Conservation (phyloP, 2,329 filamentous ascomycete species). For the Aspergillus costaricaensis region DNA sequence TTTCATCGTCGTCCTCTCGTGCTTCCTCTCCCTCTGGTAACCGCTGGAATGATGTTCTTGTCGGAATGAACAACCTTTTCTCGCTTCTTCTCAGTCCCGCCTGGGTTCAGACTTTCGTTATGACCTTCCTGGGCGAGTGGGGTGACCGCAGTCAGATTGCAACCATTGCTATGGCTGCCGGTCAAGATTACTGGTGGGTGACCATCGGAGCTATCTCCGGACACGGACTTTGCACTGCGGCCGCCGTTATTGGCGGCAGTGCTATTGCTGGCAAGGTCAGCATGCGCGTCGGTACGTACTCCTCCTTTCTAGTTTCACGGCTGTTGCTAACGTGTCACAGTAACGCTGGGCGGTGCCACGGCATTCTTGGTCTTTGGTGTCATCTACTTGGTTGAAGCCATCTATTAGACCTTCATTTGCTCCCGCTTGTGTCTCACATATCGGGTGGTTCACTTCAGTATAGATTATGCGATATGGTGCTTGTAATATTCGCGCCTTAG, state of each 20-base stretch:
- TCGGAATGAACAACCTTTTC: conserved; percentile 80
- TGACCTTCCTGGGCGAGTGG: conserved; percentile 99
- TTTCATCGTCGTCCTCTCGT: conserved; percentile 72
- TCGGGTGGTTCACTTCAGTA: not conserved
- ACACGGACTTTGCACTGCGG: conserved; percentile 85
- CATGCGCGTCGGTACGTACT: conserved; percentile 84
- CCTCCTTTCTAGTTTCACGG: not conserved
- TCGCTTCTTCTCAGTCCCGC: conserved; percentile 88
- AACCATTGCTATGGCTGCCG: conserved; percentile 97
- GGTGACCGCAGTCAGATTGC: conserved; percentile 97
- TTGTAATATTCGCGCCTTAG: not conserved
- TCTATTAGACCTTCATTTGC: conserved; percentile 48
- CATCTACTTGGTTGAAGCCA: conserved; percentile 84
- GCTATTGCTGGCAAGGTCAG: conserved; percentile 93
- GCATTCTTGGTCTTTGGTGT: conserved; percentile 90
- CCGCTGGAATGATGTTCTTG: conserved; percentile 48
- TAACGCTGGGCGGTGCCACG: conserved; percentile 85
- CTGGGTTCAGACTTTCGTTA: conserved; percentile 98
- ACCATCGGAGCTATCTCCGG: conserved; percentile 84
- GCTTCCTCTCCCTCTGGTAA: conserved; percentile 55
- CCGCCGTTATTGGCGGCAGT: conserved; percentile 86
- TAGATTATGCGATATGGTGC: conserved; percentile 6
- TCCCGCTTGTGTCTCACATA: not conserved
- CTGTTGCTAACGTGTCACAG: conserved; percentile 48
- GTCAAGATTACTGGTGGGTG: conserved; percentile 99